These are phyloP conservation scores for Colletotrichum australisinense DNA, from an alignment of 2,329 filamentous ascomycete species.

Conservation along the genomic window DNA sequence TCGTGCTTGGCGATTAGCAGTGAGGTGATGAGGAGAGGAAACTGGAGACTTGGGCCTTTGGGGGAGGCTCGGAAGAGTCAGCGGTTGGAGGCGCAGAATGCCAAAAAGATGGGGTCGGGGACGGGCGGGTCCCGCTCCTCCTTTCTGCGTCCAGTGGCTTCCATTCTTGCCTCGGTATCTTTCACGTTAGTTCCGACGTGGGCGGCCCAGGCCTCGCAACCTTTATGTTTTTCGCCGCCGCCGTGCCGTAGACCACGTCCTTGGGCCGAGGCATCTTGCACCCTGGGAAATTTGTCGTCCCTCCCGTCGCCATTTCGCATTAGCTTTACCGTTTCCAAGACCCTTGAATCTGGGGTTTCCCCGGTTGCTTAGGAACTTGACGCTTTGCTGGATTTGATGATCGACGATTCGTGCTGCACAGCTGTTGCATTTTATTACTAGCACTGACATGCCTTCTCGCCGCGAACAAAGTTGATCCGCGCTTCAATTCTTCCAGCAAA, in stretches of 20 bases:
- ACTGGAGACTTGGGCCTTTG: not conserved
- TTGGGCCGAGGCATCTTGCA: conserved; percentile 23
- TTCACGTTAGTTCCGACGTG: not conserved
- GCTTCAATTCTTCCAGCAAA: not conserved
- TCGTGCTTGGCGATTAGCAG: conserved; percentile 21
- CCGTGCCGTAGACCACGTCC: not conserved
- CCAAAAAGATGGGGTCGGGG: conserved; percentile 29
- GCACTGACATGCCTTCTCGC: not conserved
- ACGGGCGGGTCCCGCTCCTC: not conserved
- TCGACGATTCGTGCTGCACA: not conserved
- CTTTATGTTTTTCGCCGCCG: not conserved
- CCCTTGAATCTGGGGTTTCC: not conserved
- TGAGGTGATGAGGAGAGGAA: not conserved
- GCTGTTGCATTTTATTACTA: not conserved
- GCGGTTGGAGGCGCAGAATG: conserved; percentile 6
- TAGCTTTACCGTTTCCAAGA: not conserved
- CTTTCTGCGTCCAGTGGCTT: not conserved
- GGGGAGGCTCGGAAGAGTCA: not conserved
- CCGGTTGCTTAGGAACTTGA: not conserved
- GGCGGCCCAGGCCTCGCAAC: not conserved
- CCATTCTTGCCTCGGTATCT: conserved; percentile 24
- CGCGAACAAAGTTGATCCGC: not conserved
- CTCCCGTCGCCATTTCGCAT: not conserved
- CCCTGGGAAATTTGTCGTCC: not conserved
- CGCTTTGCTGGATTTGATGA: not conserved